A percentile compares a stretch with the other conserved stretches of the same genome.
Conservation (phyloP, 345 rosid genomes). For the Arabis alpina region DNA sequence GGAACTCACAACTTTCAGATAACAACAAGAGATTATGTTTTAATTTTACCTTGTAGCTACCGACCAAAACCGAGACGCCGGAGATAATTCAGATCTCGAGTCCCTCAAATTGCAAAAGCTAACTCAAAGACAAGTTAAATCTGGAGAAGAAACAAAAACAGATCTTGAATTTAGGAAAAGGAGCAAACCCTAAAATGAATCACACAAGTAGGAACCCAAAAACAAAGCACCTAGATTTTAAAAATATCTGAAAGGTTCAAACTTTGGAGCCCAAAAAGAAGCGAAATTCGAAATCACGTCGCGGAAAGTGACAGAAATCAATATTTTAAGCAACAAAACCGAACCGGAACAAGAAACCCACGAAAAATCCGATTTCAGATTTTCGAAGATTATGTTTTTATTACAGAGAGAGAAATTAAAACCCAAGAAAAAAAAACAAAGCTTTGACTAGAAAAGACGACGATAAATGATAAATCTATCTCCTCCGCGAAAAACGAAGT, state of each 20-base stretch:
- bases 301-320: constrained; percentile 39
- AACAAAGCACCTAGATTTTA: constrained; percentile 11
- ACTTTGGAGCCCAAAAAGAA: constrained; percentile 42
- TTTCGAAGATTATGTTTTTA: constrained; percentile 3
- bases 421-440: background rate
- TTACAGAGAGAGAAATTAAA: background rate
- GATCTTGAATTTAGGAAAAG: constrained; percentile 34
- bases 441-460: constrained; percentile 31
- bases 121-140: constrained; percentile 18
- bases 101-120: constrained; percentile 8
- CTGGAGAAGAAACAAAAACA: constrained; percentile 35
- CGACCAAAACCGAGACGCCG: constrained; percentile 1
- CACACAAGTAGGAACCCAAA: constrained; percentile 17
- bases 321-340: constrained; percentile 38
- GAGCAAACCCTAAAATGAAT: constrained; percentile 24
- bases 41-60: constrained; percentile 18
- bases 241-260: background rate
- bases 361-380: constrained; percentile 33
- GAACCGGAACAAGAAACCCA: constrained; percentile 40
- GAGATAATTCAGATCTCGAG: constrained; percentile 31
- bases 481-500: constrained; percentile 31
- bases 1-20: constrained; percentile 2
- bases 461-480: background rate
- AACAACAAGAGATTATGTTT: constrained; percentile 17
- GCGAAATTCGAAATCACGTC: constrained; percentile 39